Conservation (phyloP, 768 basidiomycete genomes). For the Rhizopogon roseolus region DNA sequence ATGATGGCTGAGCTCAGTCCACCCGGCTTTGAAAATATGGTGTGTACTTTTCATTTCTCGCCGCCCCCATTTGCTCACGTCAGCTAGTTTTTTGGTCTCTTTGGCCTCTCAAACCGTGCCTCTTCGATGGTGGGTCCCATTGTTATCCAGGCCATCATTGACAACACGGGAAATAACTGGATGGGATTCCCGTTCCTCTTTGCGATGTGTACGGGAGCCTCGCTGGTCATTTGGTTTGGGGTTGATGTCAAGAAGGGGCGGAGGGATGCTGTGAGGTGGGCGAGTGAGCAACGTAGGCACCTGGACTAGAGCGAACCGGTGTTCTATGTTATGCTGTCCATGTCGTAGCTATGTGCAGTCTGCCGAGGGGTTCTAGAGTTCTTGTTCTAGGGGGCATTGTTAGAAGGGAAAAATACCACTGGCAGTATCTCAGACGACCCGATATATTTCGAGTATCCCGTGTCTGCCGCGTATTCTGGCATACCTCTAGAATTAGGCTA, state of each 20-base stretch:
- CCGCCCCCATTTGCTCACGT: not conserved
- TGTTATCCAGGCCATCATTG: constrained; percentile 68
- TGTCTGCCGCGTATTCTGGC: not conserved
- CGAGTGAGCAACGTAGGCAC: constrained; percentile 22
- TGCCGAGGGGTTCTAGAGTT: too few relatives aligned
- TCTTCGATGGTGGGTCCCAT: constrained; percentile 67
- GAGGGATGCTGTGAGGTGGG: constrained; percentile 57
- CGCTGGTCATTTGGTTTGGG: constrained; percentile 73
- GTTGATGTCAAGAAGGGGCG: constrained; percentile 63
- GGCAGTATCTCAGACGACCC: not conserved
- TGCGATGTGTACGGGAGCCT: constrained; percentile 60
- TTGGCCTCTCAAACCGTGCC: constrained; percentile 78
- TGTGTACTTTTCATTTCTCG: constrained; percentile 9
- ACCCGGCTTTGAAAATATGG: constrained; percentile 84
- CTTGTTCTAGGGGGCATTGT: too few relatives aligned
- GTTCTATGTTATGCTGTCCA: too few relatives aligned
- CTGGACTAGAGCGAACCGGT: not conserved
- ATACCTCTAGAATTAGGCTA: not conserved
- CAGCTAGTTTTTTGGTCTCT: constrained; percentile 76
- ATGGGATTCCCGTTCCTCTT: constrained; percentile 83
- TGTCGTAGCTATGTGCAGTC: too few relatives aligned
- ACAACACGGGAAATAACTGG: constrained; percentile 71
- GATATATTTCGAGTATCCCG: not conserved
- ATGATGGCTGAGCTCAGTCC: constrained; percentile 90
- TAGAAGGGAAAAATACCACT: not conserved